These are phyloP conservation scores for Ramularia endophylla DNA, from an alignment of 2,329 filamentous ascomycete species.

Conservation along the genomic window DNA sequence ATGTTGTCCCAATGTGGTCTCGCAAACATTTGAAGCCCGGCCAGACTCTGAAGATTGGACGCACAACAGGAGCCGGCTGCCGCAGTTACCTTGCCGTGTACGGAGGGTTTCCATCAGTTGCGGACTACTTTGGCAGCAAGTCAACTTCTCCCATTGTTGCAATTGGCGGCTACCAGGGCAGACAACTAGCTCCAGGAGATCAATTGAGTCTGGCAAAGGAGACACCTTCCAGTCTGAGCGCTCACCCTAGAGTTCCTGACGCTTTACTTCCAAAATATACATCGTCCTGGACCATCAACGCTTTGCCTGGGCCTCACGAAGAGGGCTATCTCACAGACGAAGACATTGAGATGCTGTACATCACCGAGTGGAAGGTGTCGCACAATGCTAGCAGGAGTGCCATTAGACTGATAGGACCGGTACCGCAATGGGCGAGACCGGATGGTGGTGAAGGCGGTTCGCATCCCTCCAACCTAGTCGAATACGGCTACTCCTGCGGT, in stretches of 20 bases:
- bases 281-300: conserved; percentile 47
- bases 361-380: conserved; percentile 53
- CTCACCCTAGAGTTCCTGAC: conserved; percentile 37
- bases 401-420: conserved; percentile 54
- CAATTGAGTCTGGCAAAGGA: conserved; percentile 43
- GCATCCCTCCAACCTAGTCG: conserved; percentile 49
- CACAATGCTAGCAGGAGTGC: conserved; percentile 58
- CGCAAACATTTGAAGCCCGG: conserved; percentile 46
- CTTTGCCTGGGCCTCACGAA: conserved; percentile 53
- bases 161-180: conserved; percentile 56
- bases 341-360: conserved; percentile 53
- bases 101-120: conserved; percentile 49
- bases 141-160: conserved; percentile 53
- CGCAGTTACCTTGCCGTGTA: conserved; percentile 54
- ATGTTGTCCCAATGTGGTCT: conserved; percentile 50
- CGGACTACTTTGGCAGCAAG: conserved; percentile 54
- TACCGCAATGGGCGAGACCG: conserved; percentile 52
- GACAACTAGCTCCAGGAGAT: conserved; percentile 50
- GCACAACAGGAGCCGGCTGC: conserved; percentile 48
- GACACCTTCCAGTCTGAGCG: conserved; percentile 29
- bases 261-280: conserved; percentile 45
- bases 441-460: conserved; percentile 59
- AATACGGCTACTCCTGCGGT: conserved; percentile 56
- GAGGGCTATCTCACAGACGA: conserved; percentile 47
- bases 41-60: conserved; percentile 51